Percentiles rank a stretch among this genome's conserved stretches.
Conservation (phyloP, 371 early-diverging fungal genomes). For the Circinella umbellata region DNA sequence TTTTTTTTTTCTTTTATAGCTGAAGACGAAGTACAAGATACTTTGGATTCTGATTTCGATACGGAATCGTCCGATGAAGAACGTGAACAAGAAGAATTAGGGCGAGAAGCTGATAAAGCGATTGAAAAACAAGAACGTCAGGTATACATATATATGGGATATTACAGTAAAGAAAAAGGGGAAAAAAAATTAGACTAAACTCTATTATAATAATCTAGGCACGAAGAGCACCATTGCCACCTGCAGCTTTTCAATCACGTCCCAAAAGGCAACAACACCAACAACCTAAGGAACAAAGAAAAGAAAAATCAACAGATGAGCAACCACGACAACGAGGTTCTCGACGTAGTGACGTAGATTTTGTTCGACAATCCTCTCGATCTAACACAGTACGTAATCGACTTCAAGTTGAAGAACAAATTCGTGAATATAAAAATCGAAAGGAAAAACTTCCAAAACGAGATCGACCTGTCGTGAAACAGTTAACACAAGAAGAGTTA, state of each 20-base stretch:
- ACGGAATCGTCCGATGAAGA: conserved; percentile 64
- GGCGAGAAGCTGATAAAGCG: conserved; percentile 44
- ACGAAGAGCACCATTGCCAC: conserved; percentile 19
- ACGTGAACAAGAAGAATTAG: conserved; percentile 57
- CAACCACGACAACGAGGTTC: not conserved
- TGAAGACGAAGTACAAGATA: conserved; percentile 49
- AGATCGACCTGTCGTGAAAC: conserved; percentile 43
- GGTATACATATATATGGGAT: conserved; percentile 20
- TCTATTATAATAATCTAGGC: conserved; percentile 13
- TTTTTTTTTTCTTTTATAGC: conserved; percentile 10
- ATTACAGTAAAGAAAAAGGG: not conserved
- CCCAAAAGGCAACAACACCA: not conserved
- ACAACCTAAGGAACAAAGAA: not conserved
- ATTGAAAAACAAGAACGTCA: conserved; percentile 51
- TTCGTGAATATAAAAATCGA: conserved; percentile 52
- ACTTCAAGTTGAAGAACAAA: conserved; percentile 55
- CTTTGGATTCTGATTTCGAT: conserved; percentile 69
- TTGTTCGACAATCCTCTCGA: conserved; percentile 61
- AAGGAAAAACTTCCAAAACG: conserved; percentile 49
- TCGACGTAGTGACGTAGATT: conserved; percentile 8
- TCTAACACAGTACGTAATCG: conserved; percentile 59
- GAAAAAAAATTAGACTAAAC: not conserved
- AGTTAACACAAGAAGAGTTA: conserved; percentile 64
- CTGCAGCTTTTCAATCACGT: not conserved
- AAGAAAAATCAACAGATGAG: too few relatives aligned